Conservation (phyloP, 1,284 basidiomycete species). For the Ceraceosorus guamensis region DNA sequence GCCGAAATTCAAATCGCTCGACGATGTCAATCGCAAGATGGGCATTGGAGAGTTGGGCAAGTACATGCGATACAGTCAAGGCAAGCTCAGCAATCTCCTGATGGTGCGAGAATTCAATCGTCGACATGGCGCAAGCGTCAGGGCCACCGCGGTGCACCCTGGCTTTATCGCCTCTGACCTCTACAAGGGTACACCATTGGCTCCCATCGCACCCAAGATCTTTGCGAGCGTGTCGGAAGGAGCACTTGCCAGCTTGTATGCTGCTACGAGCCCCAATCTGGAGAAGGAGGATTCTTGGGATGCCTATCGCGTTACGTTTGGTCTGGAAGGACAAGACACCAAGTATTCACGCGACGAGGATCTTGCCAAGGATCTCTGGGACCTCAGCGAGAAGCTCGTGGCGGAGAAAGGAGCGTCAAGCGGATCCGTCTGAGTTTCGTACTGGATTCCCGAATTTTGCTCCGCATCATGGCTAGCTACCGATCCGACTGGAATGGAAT, state of each 20-base stretch:
- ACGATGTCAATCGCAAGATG: conserved; percentile 11
- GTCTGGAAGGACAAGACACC: too few species aligned
- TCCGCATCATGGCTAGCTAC: too few species aligned
- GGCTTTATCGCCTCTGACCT: conserved; percentile 9
- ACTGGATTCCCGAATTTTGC: too few species aligned
- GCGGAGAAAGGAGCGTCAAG: too few species aligned
- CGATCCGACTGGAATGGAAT: too few species aligned
- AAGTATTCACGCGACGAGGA: too few species aligned
- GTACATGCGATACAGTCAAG: conserved; percentile 15
- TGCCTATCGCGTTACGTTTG: conserved; percentile 6
- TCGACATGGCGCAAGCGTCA: too few species aligned
- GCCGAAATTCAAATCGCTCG: conserved; percentile 6
- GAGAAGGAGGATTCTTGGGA: conserved; percentile 12
- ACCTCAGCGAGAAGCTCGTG: too few species aligned
- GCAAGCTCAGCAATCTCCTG: conserved; percentile 12
- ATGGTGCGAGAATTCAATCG: conserved; percentile 10
- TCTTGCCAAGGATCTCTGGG: too few species aligned
- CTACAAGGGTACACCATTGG: conserved; percentile 9
- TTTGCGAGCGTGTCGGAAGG: conserved; percentile 9
- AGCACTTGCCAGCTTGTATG: conserved; percentile 10
- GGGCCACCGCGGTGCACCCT: conserved; percentile 12
- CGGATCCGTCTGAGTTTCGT: too few species aligned
- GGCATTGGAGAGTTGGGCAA: conserved; percentile 9
- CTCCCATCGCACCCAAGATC: background rate
- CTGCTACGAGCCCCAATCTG: conserved; percentile 10